Evolutionary conservation across 371 early-diverging fungal genomes (phyloP).

Genomic region (Quaeritorhiza haematococci): DNA sequence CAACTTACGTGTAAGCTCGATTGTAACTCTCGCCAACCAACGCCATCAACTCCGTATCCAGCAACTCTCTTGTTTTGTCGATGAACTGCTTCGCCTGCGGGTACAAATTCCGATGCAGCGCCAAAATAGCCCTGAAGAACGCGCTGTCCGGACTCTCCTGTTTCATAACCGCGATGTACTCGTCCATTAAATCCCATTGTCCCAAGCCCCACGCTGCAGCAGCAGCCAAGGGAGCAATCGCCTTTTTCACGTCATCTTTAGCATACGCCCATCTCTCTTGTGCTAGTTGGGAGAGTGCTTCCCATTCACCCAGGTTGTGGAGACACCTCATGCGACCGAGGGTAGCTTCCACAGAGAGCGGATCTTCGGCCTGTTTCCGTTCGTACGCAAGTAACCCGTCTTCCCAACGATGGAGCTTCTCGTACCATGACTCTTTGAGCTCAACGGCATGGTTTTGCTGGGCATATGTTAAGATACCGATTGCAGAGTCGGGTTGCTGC

Average conservation of each 20-base stretch:
- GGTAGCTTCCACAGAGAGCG: conserved; percentile 66
- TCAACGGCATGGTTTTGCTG: conserved; percentile 81
- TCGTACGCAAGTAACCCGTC: conserved; percentile 90
- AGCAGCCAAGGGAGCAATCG: conserved; percentile 83
- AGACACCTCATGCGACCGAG: conserved; percentile 90
- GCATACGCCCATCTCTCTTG: conserved; percentile 78
- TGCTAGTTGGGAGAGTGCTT: conserved; percentile 71
- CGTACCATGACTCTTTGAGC: conserved; percentile 90
- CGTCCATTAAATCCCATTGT: conserved; percentile 88
- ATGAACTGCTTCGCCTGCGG: conserved; percentile 72
- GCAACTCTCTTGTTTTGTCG: conserved; percentile 74
- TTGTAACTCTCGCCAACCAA: conserved; percentile 91
- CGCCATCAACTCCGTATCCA: conserved; percentile 87
- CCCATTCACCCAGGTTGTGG: conserved; percentile 92
- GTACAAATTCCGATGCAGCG: conserved; percentile 78
- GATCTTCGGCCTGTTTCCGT: conserved; percentile 72
- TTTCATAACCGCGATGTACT: conserved; percentile 79
- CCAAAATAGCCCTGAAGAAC: conserved; percentile 71
- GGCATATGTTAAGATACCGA: conserved; percentile 89
- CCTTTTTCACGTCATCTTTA: conserved; percentile 31
- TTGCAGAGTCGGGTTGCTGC: conserved; percentile 94
- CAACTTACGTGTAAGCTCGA: conserved; percentile 73
- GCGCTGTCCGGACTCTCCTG: conserved; percentile 57
- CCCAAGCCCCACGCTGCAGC: conserved; percentile 94
- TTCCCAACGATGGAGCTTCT: conserved; percentile 91